Base-by-base conservation (phyloP, 768 basidiomycete genomes). In the Pilatotrama ljubarskyi region DNA sequence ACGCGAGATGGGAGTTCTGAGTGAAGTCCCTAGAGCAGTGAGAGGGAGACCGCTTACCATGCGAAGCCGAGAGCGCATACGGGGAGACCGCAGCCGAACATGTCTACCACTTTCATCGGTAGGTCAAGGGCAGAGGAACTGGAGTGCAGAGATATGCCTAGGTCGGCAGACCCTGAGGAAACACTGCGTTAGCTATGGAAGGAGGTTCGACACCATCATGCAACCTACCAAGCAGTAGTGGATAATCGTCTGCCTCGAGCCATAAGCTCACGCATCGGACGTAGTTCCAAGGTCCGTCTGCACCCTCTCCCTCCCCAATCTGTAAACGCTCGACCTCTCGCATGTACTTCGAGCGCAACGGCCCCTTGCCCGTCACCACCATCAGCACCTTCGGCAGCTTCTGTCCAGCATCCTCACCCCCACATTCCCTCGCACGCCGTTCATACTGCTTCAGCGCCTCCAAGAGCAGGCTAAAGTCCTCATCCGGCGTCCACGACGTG, bases 41-140 rank as follows among this genome's bases (percentile, higher is more conserved):
- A 26, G 15, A 58, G 18, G 35, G 14, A 17, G 9, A 5, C 26
- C 13, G 66, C 84, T n/a, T 62, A 95, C 95, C 93, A 96, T 41
- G 80, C 75, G 69, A 96, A 99, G 49, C 87, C 80, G 3, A 94
- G 80, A 0, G 97, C 95, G 62, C 95, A 90, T 8, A 98, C 97
- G 0, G 96, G 96, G 56, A 98, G 78, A 5, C 89, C 89, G 66
- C 95, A 98, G 4, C 97, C 97, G 76, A 98, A 98, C 96, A 98
- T 98, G 72, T 99, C 97, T 7, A 99, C 94, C 5, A 99, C 86
- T 73, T 99, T 99, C 97, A 99, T 99, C 2, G 97, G 97, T 55
- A 99, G 77, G 74, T 99, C 97, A 57, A 95, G 75, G 1, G 84
- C 90, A 2, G 93, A 95, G 0, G 93, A 93, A 72, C 93, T 95